These are phyloP conservation scores for Pachysandra terminalis DNA, from an alignment of 164 flowering plant genomes.

Conservation along the genomic window DNA sequence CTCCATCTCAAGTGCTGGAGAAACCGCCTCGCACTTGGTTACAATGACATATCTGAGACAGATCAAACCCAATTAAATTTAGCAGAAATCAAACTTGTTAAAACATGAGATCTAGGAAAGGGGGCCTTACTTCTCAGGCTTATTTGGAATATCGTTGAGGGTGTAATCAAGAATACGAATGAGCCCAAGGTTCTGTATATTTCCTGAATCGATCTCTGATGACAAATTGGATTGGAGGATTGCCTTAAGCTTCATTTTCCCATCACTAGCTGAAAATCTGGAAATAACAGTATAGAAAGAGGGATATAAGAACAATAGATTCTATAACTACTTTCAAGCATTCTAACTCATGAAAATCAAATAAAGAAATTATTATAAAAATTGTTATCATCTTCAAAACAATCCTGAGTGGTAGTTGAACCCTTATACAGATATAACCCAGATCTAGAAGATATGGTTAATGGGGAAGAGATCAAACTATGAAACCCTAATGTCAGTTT, in stretches of 20 bases:
- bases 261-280: constrained; percentile 80
- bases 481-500: no score
- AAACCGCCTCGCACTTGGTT: constrained; percentile 70
- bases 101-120: background rate
- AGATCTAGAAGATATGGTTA: no score
- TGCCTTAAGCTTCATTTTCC: constrained; percentile 62
- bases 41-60: constrained; percentile 26
- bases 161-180: constrained; percentile 70
- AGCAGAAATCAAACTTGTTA: background rate
- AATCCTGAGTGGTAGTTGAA: no score
- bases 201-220: constrained; percentile 62
- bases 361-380: no score
- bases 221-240: constrained; percentile 56
- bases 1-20: constrained; percentile 79
- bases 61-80: background rate
- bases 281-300: background rate
- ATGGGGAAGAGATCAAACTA: no score
- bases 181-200: constrained; percentile 78
- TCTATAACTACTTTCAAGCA: no score
- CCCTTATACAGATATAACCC: no score
- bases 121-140: constrained; percentile 68
- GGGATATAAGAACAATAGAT: background rate
- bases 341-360: no score
- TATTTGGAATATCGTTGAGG: constrained; percentile 67
- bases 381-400: no score